Percentiles rank a stretch among this genome's conserved stretches.
These are phyloP conservation scores for Ascochyta rabiei DNA, from an alignment of 2,329 filamentous ascomycete species.

Conservation along the genomic window DNA sequence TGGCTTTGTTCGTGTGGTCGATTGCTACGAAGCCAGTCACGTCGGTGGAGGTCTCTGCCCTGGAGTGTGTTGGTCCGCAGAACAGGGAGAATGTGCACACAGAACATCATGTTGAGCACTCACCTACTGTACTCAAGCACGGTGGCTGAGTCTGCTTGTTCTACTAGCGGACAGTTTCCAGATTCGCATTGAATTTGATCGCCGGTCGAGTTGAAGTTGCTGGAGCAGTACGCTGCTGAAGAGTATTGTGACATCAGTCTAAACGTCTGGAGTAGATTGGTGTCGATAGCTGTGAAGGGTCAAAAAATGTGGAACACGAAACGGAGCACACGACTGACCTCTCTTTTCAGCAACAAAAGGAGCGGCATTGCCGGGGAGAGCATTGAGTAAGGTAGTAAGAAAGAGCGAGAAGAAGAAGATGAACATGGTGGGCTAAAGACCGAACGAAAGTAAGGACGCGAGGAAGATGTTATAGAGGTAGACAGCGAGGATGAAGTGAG, in stretches of 20 bases:
- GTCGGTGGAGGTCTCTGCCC: conserved; percentile 42
- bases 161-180: conserved; percentile 57
- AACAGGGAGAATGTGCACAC: no score
- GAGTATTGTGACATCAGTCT: conserved; percentile 53
- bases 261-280: conserved; percentile 29
- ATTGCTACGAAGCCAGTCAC: conserved; percentile 55
- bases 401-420: conserved; percentile 18
- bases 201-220: conserved; percentile 53
- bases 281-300: conserved; percentile 21
- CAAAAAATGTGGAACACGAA: neutral
- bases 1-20: conserved; percentile 55
- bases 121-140: conserved; percentile 52
- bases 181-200: conserved; percentile 53
- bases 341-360: conserved; percentile 26
- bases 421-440: conserved; percentile 11
- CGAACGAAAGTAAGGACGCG: neutral
- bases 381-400: conserved; percentile 16
- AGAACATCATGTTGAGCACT: neutral
- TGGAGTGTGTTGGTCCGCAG: conserved; percentile 10
- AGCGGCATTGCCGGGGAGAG: conserved; percentile 23
- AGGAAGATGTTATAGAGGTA: neutral
- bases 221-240: conserved; percentile 59
- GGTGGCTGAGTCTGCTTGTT: conserved; percentile 52
- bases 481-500: neutral
- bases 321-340: conserved; percentile 3